A percentile compares a stretch with the other conserved stretches of the same genome.
phyloP scores from a whole-genome alignment of 2,329 filamentous ascomycete species.

The Seiridium cupressi region DNA sequence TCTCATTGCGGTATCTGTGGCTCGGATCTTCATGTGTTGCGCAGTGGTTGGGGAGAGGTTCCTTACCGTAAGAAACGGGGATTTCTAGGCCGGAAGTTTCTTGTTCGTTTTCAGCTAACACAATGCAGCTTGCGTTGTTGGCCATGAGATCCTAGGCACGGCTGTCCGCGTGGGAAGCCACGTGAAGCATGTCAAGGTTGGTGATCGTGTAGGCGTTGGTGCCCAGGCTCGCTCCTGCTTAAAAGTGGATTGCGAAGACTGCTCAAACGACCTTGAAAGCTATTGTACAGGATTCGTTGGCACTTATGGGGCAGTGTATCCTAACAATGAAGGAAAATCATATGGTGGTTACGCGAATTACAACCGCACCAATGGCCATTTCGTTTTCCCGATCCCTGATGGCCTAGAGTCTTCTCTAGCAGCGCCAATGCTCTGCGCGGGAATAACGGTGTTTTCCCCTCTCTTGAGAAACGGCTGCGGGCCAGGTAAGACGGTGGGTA shows the following conservation, averaged over 20 bases:
- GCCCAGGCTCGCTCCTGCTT: slow-evolving; percentile 59
- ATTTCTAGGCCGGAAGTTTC: not conserved
- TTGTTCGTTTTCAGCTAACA: slow-evolving; percentile 24
- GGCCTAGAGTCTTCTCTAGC: slow-evolving; percentile 2
- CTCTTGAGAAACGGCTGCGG: slow-evolving; percentile 6
- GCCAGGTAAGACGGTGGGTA: slow-evolving; percentile 5
- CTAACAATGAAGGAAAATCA: slow-evolving; percentile 28
- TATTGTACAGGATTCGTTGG: slow-evolving; percentile 3
- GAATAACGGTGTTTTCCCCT: slow-evolving; percentile 4
- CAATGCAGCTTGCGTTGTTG: slow-evolving; percentile 42
- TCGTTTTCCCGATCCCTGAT: slow-evolving; percentile 28
- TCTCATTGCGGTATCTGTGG: slow-evolving; percentile 61
- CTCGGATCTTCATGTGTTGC: slow-evolving; percentile 44
- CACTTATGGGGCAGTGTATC: slow-evolving; percentile 2
- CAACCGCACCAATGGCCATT: slow-evolving; percentile 24
- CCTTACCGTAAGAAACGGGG: not conserved
- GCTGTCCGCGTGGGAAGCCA: slow-evolving; percentile 37
- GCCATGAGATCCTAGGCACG: slow-evolving; percentile 59
- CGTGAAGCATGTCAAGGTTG: slow-evolving; percentile 49
- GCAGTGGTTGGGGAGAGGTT: slow-evolving; percentile 27
- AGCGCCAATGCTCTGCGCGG: slow-evolving; percentile 7
- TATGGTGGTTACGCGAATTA: slow-evolving; percentile 45
- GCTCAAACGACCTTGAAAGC: not conserved
- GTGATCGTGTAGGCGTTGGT: slow-evolving; percentile 64
- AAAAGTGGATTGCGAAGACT: slow-evolving; percentile 41